Evolutionary conservation across 2,329 filamentous ascomycete species (phyloP).

Genomic region (Elsinoe batatas): DNA sequence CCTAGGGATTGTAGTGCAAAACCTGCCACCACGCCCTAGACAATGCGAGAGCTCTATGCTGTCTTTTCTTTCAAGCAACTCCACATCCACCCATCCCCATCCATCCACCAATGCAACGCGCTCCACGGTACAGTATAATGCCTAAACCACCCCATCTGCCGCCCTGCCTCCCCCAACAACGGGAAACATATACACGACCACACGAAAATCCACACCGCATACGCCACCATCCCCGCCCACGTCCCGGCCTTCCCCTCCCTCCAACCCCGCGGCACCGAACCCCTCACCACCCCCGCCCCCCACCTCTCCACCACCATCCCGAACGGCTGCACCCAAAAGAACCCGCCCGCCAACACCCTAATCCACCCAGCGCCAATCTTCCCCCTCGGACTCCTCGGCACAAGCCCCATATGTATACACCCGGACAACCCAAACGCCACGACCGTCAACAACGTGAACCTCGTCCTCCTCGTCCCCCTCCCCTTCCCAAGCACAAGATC

Average conservation of each 20-base stretch:
- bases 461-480: constrained; percentile 10
- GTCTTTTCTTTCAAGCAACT: not conserved
- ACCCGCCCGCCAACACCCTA: constrained; percentile 16
- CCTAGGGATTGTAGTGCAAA: no score
- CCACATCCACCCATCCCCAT: not conserved
- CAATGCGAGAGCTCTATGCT: no score
- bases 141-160: constrained; percentile 20
- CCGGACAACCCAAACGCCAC: constrained; percentile 24
- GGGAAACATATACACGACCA: constrained; percentile 20
- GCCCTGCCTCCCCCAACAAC: constrained; percentile 19
- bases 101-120: constrained; percentile 16
- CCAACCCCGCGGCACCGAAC: not conserved
- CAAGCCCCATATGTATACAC: constrained; percentile 23
- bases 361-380: not conserved
- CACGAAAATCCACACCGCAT: constrained; percentile 19
- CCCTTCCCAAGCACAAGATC: constrained; percentile 15
- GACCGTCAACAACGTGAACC: constrained; percentile 20
- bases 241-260: not conserved
- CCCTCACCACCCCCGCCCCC: constrained; percentile 12
- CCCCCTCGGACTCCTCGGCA: constrained; percentile 21
- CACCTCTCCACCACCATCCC: constrained; percentile 21
- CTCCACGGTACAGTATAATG: not conserved
- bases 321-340: constrained; percentile 25
- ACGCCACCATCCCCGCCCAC: constrained; percentile 14
- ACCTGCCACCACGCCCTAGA: no score